A percentile compares a stretch with the other conserved stretches of the same genome.
These are phyloP conservation scores for Entoloma clypeatum DNA, from an alignment of 1,284 basidiomycete species.

Conservation along the genomic window DNA sequence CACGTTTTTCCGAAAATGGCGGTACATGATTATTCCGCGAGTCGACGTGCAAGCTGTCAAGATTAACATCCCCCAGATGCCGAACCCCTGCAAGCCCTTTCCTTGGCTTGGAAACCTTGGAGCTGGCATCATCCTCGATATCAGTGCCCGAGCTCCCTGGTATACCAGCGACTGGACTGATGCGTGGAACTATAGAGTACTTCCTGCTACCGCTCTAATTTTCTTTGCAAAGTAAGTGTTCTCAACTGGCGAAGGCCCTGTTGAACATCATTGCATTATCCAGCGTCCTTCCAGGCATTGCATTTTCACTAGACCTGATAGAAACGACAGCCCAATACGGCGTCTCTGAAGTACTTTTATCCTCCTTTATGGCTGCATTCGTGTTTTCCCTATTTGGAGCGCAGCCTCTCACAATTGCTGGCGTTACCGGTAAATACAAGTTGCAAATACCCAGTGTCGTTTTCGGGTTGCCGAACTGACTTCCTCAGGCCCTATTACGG, in stretches of 20 bases:
- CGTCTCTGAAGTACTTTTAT: conserved; percentile 80
- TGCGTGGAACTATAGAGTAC: conserved; percentile 84
- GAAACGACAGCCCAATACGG: conserved; percentile 90
- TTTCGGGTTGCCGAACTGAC: neutral
- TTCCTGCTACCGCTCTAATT: conserved; percentile 72
- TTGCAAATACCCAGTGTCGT: neutral
- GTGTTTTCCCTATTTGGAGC: conserved; percentile 89
- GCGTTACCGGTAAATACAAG: conserved; percentile 77
- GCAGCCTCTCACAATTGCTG: conserved; percentile 91
- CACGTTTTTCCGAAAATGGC: no score
- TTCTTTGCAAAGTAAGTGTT: conserved; percentile 73
- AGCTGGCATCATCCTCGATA: conserved; percentile 74
- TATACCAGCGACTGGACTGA: conserved; percentile 86
- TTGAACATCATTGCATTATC: conserved; percentile 6
- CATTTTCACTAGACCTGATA: conserved; percentile 91
- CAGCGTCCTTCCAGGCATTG: conserved; percentile 85
- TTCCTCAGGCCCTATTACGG: conserved; percentile 76
- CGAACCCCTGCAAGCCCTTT: conserved; percentile 9
- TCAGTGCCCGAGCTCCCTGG: conserved; percentile 75
- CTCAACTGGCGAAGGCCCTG: neutral
- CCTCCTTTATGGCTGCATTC: conserved; percentile 86
- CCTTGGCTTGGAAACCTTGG: conserved; percentile 41
- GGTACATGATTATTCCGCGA: no score
- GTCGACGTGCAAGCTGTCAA: no score
- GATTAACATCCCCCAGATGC: conserved; percentile 9